Evolutionary conservation across 208 protist genomes (phyloP), one percentile per base, ranked within the genome.

Genomic region (Naegleria lovaniensis): DNA sequence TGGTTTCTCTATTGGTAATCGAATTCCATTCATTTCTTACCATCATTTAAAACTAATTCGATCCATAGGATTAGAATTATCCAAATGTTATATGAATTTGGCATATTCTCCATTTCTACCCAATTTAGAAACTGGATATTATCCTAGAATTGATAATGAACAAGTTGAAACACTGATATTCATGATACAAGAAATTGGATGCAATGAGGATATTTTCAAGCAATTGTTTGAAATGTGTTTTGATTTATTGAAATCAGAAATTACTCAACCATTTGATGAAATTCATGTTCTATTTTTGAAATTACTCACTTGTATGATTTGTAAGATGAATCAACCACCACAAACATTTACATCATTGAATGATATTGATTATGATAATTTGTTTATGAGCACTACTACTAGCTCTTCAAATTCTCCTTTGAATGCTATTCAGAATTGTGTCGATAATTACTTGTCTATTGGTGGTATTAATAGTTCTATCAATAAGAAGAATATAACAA

Each of bases 81-180:
- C 85, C 36, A 29, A 88, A 88, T 59, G 15, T 48, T 90, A 48
- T 90, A 84, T 48, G 51, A 25, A 90, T 51, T 90, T 90, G 25
- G 29, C 39, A 39, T 90, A 90, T 90, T 19, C 19, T 40, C 16
- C n/a, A 88, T 88, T 40, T 75, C 9, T 88, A 40, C 48, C 85
- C 39, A 75, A 88, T 13, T 13, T 40, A 33, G 85, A 55, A 40
- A 67, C 55, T 29, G 19, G 22, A 67, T 67, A 55, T 88, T 88
- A 40, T 39, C 52, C 52, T 38, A 75, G 48, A 88, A 55, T 75
- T 38, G 85, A 88, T 75, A 67, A 33, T 40, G 52, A 75, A 88
- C 52, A 88, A 88, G n/a, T 67, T 36, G 7, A 88, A 40, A 67
- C n/a, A 39, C 39, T 88, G 5, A 88, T 88, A 40, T 38, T 88